Conservation (phyloP, 352 stramenopile species). For the Stramenopiles sp. region DNA sequence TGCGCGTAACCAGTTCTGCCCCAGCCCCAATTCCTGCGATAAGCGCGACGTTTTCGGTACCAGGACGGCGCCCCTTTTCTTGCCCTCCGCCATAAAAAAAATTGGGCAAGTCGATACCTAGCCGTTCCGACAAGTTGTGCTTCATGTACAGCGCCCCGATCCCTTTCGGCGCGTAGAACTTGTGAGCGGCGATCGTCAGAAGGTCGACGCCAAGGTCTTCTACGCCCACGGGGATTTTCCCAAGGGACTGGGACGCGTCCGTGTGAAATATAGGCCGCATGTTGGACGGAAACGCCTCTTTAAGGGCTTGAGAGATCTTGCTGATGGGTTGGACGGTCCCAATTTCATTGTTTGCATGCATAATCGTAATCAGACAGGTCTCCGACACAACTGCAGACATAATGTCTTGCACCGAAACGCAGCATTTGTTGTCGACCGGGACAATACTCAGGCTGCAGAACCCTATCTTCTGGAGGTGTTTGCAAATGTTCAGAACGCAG, state of each 20-base stretch:
- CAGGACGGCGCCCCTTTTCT: slow-evolving; percentile 68
- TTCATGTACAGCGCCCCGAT: slow-evolving; percentile 53
- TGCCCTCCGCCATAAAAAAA: slow-evolving; percentile 72
- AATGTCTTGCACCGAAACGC: slow-evolving; percentile 43
- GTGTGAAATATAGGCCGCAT: slow-evolving; percentile 56
- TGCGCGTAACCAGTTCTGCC: too few relatives aligned
- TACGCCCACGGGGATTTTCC: slow-evolving; percentile 70
- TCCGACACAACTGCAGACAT: slow-evolving; percentile 45
- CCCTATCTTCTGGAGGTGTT: slow-evolving; percentile 31
- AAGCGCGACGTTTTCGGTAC: slow-evolving; percentile 87
- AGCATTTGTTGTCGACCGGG: slow-evolving; percentile 37
- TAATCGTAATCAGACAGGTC: slow-evolving; percentile 82
- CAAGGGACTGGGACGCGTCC: slow-evolving; percentile 83
- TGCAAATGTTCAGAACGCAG: slow-evolving; percentile 58
- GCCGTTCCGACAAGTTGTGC: slow-evolving; percentile 19
- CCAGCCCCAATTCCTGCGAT: slow-evolving; percentile 79
- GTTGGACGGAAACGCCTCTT: too few relatives aligned
- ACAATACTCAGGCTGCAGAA: slow-evolving; percentile 40
- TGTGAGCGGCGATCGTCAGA: slow-evolving; percentile 88
- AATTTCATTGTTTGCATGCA: slow-evolving; percentile 97
- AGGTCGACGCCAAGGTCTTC: slow-evolving; percentile 64
- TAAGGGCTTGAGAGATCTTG: slow-evolving; percentile 43
- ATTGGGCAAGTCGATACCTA: slow-evolving; percentile 41
- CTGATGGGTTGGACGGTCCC: slow-evolving; percentile 79
- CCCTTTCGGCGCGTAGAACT: slow-evolving; percentile 86